Base-by-base conservation (phyloP, 2,329 filamentous ascomycete genomes). In the Arthrinium phaeospermum region DNA sequence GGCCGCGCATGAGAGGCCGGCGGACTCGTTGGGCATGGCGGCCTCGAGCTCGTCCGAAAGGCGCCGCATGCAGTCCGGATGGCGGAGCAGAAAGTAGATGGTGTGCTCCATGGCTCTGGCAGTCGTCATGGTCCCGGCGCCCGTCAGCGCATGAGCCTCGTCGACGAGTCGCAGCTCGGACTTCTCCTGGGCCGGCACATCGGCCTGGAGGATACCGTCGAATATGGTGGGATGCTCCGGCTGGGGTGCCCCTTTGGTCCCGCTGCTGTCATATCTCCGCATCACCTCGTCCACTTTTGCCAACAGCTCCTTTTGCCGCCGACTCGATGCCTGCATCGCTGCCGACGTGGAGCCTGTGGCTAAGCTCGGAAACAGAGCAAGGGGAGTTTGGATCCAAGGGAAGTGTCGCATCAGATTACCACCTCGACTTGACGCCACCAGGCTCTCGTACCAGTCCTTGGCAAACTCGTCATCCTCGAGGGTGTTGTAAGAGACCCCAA, bases 221-320 rank as follows among this genome's bases (percentile, higher is more conserved):
- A 80, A 80, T 30, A 80, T 79, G 4, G 78, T 67, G 16, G 30
- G 57, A 51, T 77, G n/a, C 5, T n/a, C 47, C n/a, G n/a, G 49
- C 24, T 13, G 22, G 8, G 3, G 12, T 13, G n/a, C n/a, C 5
- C 8, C 14, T 45, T 70, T 74, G 14, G 71, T 51, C 2, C 46
- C 16, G 1, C 76, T 72, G 0, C 72, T 71, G n/a, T 77, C 70
- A 0, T 75, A 73, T 19, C 75, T 75, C 4, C 47, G 67, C 24
- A 73, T 68, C 24, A 78, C 77, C 6, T 71, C 64, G 1, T 67
- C 71, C 1, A 78, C 75, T 24, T 74, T 49, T 1, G 72, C 70
- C 6, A 74, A 13, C 1, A 70, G 24, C 27, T n/a, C 72, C 61
- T 73, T 37, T 70, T 51, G 46, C 10, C 45, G 45, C 16, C 30